Conservation (phyloP, 2,329 filamentous ascomycete species). For the Orbilia oligospora region DNA sequence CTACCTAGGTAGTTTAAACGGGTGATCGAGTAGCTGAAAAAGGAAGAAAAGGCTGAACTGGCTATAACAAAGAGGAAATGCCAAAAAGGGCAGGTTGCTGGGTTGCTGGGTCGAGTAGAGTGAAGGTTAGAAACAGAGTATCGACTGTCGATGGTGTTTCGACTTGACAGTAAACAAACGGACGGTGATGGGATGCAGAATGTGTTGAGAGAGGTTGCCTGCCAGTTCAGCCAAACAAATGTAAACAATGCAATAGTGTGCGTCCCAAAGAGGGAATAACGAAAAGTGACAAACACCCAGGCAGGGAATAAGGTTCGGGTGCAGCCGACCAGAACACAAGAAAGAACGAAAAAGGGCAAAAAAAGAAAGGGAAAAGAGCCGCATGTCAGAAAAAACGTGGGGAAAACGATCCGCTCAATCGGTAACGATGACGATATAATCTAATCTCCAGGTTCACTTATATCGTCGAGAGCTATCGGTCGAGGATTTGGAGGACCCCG, state of each 20-base stretch:
- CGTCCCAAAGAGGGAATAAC: constrained; percentile 6
- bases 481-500: constrained; percentile 35
- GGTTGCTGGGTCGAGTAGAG: background rate
- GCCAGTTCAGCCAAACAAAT: background rate
- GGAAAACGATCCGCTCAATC: constrained; percentile 37
- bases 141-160: background rate
- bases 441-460: background rate
- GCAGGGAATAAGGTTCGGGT: constrained; percentile 40
- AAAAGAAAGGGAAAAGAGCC: constrained; percentile 40
- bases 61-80: too few relatives aligned
- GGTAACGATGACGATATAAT: constrained; percentile 53
- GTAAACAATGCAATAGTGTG: constrained; percentile 15
- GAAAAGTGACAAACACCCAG: constrained; percentile 17
- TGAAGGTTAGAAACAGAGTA: too few relatives aligned
- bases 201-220: constrained; percentile 4
- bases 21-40: background rate
- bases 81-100: background rate
- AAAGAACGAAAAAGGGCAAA: constrained; percentile 40
- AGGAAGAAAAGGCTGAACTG: background rate
- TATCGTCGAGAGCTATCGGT: constrained; percentile 18
- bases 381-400: constrained; percentile 59
- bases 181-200: background rate
- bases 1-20: too few relatives aligned
- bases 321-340: constrained; percentile 15
- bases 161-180: background rate